Evolutionary conservation across 305 asterid genomes (phyloP).

Genomic region (Fraxinus dipetala): DNA sequence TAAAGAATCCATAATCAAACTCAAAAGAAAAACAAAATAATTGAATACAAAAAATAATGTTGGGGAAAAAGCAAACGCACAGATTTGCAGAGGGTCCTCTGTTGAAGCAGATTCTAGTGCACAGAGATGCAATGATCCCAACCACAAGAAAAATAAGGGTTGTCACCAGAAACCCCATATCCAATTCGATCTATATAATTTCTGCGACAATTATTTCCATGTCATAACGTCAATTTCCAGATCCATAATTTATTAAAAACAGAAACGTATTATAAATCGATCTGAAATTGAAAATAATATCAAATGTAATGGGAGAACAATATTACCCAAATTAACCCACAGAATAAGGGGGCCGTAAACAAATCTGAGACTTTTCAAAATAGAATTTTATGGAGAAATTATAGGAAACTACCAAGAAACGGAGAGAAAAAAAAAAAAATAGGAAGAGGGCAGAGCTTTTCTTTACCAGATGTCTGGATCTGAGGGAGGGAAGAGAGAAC

Average conservation of each 20-base stretch:
- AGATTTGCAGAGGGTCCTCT: constrained; percentile 90
- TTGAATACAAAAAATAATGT: neutral
- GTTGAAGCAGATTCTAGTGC: constrained; percentile 80
- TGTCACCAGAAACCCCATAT: constrained; percentile 83
- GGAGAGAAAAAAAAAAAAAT: neutral
- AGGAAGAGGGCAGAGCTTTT: neutral
- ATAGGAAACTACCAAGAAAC: neutral
- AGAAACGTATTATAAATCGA: neutral
- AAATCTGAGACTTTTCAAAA: neutral
- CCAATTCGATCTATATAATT: constrained; percentile 14
- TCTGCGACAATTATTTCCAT: constrained; percentile 24
- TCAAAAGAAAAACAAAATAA: neutral
- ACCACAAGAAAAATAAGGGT: constrained; percentile 64
- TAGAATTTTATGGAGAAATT: neutral
- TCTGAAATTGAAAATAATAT: neutral
- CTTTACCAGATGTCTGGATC: neutral
- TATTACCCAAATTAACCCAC: neutral
- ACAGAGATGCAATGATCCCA: constrained; percentile 74
- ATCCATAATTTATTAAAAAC: constrained; percentile 4
- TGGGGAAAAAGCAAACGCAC: constrained; percentile 36
- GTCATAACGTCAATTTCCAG: constrained; percentile 21
- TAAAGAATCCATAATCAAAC: neutral
- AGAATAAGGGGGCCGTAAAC: neutral
- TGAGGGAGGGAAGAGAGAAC: neutral
- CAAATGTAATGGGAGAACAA: neutral